Evolutionary conservation across 805 yeast species (phyloP).

Genomic region (Komagataella populi): DNA sequence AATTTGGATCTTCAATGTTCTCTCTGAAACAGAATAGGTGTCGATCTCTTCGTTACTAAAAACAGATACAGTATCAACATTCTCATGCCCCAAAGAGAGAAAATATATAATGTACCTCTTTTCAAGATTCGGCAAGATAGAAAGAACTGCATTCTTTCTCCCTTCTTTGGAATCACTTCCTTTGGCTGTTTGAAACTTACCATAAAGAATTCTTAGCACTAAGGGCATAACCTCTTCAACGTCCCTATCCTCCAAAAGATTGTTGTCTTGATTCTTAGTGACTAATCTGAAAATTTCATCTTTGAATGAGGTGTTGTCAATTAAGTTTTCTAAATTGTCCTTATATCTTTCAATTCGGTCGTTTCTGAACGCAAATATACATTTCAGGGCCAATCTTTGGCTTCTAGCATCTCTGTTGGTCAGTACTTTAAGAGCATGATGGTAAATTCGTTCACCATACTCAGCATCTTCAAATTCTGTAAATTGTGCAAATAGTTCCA

Average conservation of each 20-base stretch:
- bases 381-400: constrained; percentile 63
- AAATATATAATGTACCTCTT: constrained; percentile 43
- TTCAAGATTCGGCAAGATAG: constrained; percentile 43
- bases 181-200: constrained; percentile 63
- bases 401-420: constrained; percentile 46
- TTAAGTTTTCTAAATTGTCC: constrained; percentile 57
- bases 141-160: constrained; percentile 56
- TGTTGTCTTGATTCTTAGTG: constrained; percentile 29
- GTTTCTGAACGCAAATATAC: constrained; percentile 51
- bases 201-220: constrained; percentile 68
- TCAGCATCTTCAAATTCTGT: constrained; percentile 43
- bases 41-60: constrained; percentile 5
- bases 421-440: constrained; percentile 38
- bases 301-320: constrained; percentile 74
- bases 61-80: constrained; percentile 27
- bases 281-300: constrained; percentile 70
- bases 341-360: constrained; percentile 49
- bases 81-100: constrained; percentile 45
- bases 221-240: constrained; percentile 49
- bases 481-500: constrained; percentile 53
- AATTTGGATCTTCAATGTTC: neutral
- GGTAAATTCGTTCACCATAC: constrained; percentile 37
- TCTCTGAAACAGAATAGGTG: neutral
- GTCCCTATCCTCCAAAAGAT: constrained; percentile 49
- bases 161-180: constrained; percentile 61